Percentiles rank a stretch among this genome's conserved stretches.
Conservation (phyloP, 192 early-diverging fungal species). For the Backusella circina region DNA sequence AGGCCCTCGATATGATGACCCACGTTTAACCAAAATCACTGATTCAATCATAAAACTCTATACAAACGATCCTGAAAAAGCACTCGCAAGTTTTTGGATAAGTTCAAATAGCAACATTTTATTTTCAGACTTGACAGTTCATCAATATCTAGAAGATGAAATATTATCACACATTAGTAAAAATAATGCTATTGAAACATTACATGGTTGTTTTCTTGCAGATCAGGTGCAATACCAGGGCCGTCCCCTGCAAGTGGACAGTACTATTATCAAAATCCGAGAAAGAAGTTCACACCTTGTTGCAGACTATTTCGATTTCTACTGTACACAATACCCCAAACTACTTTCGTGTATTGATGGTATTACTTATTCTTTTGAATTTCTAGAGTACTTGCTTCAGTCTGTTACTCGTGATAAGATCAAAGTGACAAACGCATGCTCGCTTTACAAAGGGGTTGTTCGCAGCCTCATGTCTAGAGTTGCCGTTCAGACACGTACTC, state of each 20-base stretch:
- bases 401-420: conserved; percentile 19
- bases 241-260: conserved; percentile 8
- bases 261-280: conserved; percentile 10
- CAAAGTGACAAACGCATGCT: conserved; percentile 14
- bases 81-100: conserved; percentile 18
- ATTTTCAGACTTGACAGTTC: neutral
- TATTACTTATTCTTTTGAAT: conserved; percentile 29
- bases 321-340: conserved; percentile 30
- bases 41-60: conserved; percentile 1
- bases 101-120: conserved; percentile 1
- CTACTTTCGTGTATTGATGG: conserved; percentile 32
- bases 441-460: conserved; percentile 27
- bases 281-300: conserved; percentile 8
- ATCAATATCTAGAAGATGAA: conserved; percentile 3
- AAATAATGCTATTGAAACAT: conserved; percentile 23
- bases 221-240: conserved; percentile 4
- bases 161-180: conserved; percentile 8
- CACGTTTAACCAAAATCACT: neutral
- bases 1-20: conserved; percentile 1
- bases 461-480: conserved; percentile 21
- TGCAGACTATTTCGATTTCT: conserved; percentile 26
- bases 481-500: conserved; percentile 4
- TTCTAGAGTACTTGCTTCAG: conserved; percentile 23
- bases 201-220: conserved; percentile 28
- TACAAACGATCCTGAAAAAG: conserved; percentile 30